A percentile compares a stretch with the other conserved stretches of the same genome.
Conservation (phyloP, 73 alveolate species). For the Tetrahymena borealis region DNA sequence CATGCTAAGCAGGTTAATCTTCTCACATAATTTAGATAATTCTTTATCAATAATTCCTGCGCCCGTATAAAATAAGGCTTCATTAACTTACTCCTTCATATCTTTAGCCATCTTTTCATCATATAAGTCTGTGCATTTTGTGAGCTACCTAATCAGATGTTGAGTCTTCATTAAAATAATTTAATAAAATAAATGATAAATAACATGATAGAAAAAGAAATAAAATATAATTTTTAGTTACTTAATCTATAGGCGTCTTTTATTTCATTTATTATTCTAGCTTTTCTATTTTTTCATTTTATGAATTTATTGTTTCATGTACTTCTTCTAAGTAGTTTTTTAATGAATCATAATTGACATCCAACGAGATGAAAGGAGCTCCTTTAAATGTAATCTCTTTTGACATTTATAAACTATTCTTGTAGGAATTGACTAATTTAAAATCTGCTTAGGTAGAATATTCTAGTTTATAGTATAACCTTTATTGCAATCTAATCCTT, state of each 20-base stretch:
- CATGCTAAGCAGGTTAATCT: slow-evolving; percentile 16
- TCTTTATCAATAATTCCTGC: slow-evolving; percentile 14
- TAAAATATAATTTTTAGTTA: neutral
- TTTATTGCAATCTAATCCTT: too few species aligned
- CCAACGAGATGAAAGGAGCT: slow-evolving; percentile 22
- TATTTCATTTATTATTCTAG: slow-evolving; percentile 21
- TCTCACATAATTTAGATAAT: slow-evolving; percentile 19
- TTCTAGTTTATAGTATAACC: too few species aligned
- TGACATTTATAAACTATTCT: neutral
- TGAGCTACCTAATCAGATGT: neutral
- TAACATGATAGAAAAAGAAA: neutral
- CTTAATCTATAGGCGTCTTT: neutral
- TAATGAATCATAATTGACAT: slow-evolving; percentile 41
- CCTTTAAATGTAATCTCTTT: slow-evolving; percentile 36
- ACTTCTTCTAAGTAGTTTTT: slow-evolving; percentile 35
- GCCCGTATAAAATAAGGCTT: slow-evolving; percentile 11
- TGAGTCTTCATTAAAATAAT: neutral
- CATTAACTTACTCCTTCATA: slow-evolving; percentile 5
- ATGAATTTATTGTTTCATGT: slow-evolving; percentile 5
- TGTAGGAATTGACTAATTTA: neutral
- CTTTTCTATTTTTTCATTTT: slow-evolving; percentile 14
- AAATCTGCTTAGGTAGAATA: too few species aligned
- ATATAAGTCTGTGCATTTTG: slow-evolving; percentile 3
- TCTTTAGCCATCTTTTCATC: slow-evolving; percentile 36
- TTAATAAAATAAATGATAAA: neutral